Base-by-base conservation (phyloP, 2,329 filamentous ascomycete species). In the Scorias spongiosa region DNA sequence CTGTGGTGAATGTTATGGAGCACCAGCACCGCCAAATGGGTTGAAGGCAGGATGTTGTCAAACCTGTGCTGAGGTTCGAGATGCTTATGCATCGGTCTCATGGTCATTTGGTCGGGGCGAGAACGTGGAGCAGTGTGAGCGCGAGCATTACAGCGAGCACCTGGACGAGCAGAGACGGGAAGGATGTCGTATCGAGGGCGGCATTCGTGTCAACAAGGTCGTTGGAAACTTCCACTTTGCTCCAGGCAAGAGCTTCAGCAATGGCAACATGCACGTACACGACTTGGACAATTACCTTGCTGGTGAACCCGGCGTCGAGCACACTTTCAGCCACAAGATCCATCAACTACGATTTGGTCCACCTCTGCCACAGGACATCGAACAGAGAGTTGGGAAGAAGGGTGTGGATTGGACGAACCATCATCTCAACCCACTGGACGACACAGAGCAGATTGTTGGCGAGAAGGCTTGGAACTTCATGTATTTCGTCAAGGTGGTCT, bases 401-500 rank as follows among this genome's bases (percentile, higher is more conserved):
- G 62, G 64, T 9, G 69, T 66, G 58, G 73, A 69, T 47, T 94
- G 85, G 85, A 86, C 83, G 10, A 88, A 86, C 64, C 84, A 94
- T 65, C 87, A 96, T 63, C 66, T 85, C 53, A 95, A 96, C 64
- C 91, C 91, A 4, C 76, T 98, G 4, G 93, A 98, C 58, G 72
- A 75, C 43, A 84, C 81, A 2, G 68, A 74, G 50, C 87, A 96
- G 69, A 66, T 72, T 42, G 93, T 86, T 2, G 69, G 75, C 30
- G 87, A 95, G 57, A 76, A 85, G 53, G 83, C 83, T 51, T 95
- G 75, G 72, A 98, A 95, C 70, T 98, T 81, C 65, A 94, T 96
- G 86, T 98, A 98, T 71, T 98, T 98, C 65, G 74, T 98, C 65
- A 98, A 98, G 72, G 91, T 98, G 45, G 91, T 98, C 29, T 86